A percentile compares a stretch with the other conserved stretches of the same genome.
These are phyloP conservation scores for Camillea tinctor DNA, from an alignment of 2,329 filamentous ascomycete species.

Conservation along the genomic window DNA sequence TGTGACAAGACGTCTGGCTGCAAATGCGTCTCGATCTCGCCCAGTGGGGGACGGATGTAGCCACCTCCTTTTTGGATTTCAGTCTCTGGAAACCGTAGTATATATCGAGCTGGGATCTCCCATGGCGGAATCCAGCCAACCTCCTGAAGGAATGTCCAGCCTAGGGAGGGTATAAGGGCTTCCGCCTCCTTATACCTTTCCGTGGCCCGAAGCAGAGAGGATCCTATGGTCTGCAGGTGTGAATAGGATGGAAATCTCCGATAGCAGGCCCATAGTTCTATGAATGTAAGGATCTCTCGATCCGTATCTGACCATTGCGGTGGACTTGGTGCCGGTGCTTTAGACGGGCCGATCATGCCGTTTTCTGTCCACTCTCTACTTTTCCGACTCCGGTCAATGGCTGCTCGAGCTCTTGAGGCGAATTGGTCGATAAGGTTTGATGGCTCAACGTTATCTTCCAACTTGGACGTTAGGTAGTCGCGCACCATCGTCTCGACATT, in stretches of 20 bases:
- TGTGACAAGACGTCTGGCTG: conserved; percentile 45
- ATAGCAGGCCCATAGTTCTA: conserved; percentile 66
- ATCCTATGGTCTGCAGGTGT: conserved; percentile 59
- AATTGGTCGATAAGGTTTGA: conserved; percentile 42
- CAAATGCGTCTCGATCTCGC: conserved; percentile 33
- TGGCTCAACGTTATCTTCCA: neutral
- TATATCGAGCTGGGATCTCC: conserved; percentile 66
- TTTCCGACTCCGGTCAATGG: conserved; percentile 52
- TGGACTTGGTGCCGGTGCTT: conserved; percentile 7
- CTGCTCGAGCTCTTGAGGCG: conserved; percentile 44
- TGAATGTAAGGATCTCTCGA: conserved; percentile 60
- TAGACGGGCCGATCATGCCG: conserved; percentile 46
- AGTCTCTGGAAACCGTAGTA: conserved; percentile 51
- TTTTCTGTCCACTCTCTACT: conserved; percentile 48
- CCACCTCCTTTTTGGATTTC: conserved; percentile 43
- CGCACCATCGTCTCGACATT: conserved; percentile 53
- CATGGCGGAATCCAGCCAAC: conserved; percentile 69
- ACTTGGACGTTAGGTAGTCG: conserved; percentile 45
- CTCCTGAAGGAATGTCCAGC: conserved; percentile 72
- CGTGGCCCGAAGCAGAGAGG: conserved; percentile 61
- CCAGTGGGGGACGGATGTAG: conserved; percentile 37
- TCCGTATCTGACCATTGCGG: conserved; percentile 49
- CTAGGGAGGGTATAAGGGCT: conserved; percentile 44
- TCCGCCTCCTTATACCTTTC: conserved; percentile 56
- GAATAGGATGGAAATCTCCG: conserved; percentile 52